Base-by-base conservation (phyloP, 805 yeast species). In the Vanderwaltozyma polyspora region DNA sequence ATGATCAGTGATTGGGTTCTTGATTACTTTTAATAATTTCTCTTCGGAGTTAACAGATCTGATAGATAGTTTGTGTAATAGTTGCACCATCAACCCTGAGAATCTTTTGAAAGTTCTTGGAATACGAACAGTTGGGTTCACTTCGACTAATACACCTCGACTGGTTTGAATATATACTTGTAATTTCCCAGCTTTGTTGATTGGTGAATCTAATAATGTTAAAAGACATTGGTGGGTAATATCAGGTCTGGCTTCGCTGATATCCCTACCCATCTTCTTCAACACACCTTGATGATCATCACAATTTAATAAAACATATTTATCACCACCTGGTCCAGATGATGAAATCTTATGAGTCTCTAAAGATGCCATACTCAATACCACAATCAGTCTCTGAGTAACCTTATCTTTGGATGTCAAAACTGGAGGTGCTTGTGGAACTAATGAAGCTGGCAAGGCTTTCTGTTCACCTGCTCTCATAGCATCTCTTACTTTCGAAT, bases 171-270 rank as follows among this genome's bases (percentile, higher is more conserved):
- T 86, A 61, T 89, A 91, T 11, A 91, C 98, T 62, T 91, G 98
- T 46, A 91, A 70, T 59, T 76, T 84, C 7, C 98, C 98, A 6
- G 96, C 97, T 62, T 91, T 91, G 66, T 91, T 91, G 51, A 91
- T 81, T 28, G 98, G 98, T n/a, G 95, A 84, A 59, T 91, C 98
- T 49, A 91, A 68, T 44, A 91, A 67, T 3, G 98, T 89, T 60
- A 91, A 68, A 28, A 91, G 72, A 68, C 98, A 91, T 63, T 89
- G 98, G 57, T 91, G 98, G 29, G 98, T 91, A 51, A 91, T 91
- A 59, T 91, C 98, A n/a, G 98, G 98, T 60, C 98, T 76, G 6
- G 96, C 97, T 55, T 91, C 98, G 32, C 94, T 84, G 43, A 91
- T 89, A 55, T 91, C 97, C 55, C 97, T 75, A 34, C 94, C 94